Conservation (phyloP, 306 rosid genomes). For the Parietaria judaica region DNA sequence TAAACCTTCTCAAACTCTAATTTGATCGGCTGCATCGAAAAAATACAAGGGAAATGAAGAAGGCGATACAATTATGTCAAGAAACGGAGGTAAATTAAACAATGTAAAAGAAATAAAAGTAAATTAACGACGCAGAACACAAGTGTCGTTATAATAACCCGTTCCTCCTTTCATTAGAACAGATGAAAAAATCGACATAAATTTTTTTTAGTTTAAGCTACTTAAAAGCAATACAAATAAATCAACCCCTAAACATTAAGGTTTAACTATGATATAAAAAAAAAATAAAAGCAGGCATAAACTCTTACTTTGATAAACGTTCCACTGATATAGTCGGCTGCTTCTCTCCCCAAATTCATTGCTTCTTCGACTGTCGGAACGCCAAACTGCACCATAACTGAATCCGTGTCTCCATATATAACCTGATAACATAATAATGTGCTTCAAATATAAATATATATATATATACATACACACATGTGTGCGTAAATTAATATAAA, state of each 20-base stretch:
- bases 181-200: too few relatives aligned
- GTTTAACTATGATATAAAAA: too few relatives aligned
- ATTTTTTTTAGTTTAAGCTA: too few relatives aligned
- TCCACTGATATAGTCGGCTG: constrained; percentile 83
- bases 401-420: constrained; percentile 94
- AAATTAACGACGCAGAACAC: neutral
- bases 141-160: neutral
- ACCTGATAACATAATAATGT: constrained; percentile 46
- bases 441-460: neutral
- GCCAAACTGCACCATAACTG: constrained; percentile 97
- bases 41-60: constrained; percentile 12
- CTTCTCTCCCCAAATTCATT: constrained; percentile 88
- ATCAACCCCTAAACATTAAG: too few relatives aligned
- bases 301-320: constrained; percentile 63
- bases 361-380: constrained; percentile 69
- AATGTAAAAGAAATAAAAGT: neutral
- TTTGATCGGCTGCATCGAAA: constrained; percentile 76
- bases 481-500: neutral
- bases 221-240: too few relatives aligned
- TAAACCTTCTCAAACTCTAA: constrained; percentile 96
- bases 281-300: neutral
- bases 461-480: neutral
- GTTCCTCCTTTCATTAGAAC: too few relatives aligned
- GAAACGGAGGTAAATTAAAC: neutral
- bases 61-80: constrained; percentile 5